These are phyloP conservation scores for Buddleja alternifolia DNA, from an alignment of 257 asterid species.

Conservation along the genomic window DNA sequence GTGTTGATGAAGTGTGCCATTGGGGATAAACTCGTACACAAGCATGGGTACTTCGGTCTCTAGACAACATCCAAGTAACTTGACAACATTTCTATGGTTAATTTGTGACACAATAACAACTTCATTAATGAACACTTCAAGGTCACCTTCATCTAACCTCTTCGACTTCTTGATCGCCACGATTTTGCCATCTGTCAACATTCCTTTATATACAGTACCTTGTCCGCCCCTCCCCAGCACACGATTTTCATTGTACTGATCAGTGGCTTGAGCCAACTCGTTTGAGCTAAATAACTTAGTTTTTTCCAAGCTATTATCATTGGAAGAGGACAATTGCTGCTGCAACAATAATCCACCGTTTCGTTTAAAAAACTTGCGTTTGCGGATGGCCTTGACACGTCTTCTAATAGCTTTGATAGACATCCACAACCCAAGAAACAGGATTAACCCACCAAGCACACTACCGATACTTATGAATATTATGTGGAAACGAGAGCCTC, in stretches of 20 bases:
- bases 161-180: conserved; percentile 47
- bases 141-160: conserved; percentile 33
- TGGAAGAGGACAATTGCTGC: conserved; percentile 36
- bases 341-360: conserved; percentile 44
- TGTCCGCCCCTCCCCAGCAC: conserved; percentile 52
- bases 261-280: conserved; percentile 41
- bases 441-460: conserved; percentile 3
- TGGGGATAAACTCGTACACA: too few relatives aligned
- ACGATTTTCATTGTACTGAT: conserved; percentile 36
- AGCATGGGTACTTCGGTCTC: too few relatives aligned
- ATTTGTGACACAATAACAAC: conserved; percentile 44
- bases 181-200: conserved; percentile 40
- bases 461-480: conserved; percentile 14
- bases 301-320: conserved; percentile 30
- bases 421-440: conserved; percentile 26
- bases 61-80: too few relatives aligned
- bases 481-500: not conserved
- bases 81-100: too few relatives aligned
- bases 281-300: conserved; percentile 32
- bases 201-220: conserved; percentile 52
- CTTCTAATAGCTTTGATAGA: conserved; percentile 11
- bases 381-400: conserved; percentile 27
- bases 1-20: too few relatives aligned
- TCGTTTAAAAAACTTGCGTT: conserved; percentile 31
- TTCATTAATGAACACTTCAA: conserved; percentile 44